Percentiles rank a stretch among this genome's conserved stretches.
Conservation (phyloP, 164 flowering plant genomes). For the Piper betle region DNA sequence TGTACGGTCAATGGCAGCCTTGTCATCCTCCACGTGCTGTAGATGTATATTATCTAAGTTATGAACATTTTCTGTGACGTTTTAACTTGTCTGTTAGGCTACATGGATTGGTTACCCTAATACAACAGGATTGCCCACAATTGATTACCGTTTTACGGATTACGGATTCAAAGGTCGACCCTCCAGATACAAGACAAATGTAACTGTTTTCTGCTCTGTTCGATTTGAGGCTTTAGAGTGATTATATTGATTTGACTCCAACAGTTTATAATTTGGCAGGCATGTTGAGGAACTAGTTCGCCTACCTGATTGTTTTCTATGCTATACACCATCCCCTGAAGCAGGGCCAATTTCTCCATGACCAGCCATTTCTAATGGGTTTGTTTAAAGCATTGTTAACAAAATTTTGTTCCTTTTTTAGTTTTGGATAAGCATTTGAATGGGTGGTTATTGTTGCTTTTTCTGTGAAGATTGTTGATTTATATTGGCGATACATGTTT, state of each 20-base stretch:
- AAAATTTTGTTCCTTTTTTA: too few relatives aligned
- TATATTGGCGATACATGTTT: background rate
- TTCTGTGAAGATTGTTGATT: too few relatives aligned
- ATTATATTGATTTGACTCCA: too few relatives aligned
- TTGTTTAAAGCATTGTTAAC: too few relatives aligned
- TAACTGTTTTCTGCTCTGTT: conserved; percentile 10
- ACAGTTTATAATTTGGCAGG: conserved; percentile 32
- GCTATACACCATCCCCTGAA: conserved; percentile 93
- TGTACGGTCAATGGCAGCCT: too few relatives aligned
- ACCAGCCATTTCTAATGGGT: conserved; percentile 91
- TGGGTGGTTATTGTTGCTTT: background rate
- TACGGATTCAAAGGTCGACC: conserved; percentile 81
- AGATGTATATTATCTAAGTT: too few relatives aligned
- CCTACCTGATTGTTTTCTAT: conserved; percentile 80
- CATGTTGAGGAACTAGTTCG: conserved; percentile 91
- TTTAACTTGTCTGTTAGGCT: conserved; percentile 53
- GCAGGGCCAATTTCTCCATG: conserved; percentile 81
- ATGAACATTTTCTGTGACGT: too few relatives aligned
- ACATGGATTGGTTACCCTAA: conserved; percentile 99
- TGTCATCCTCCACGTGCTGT: too few relatives aligned
- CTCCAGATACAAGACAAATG: conserved; percentile 73
- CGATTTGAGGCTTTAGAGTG: background rate
- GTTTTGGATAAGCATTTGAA: background rate
- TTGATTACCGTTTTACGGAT: conserved; percentile 91
- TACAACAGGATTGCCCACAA: conserved; percentile 91